Conservation (phyloP, 257 asterid genomes). For the Osmanthus fragrans region DNA sequence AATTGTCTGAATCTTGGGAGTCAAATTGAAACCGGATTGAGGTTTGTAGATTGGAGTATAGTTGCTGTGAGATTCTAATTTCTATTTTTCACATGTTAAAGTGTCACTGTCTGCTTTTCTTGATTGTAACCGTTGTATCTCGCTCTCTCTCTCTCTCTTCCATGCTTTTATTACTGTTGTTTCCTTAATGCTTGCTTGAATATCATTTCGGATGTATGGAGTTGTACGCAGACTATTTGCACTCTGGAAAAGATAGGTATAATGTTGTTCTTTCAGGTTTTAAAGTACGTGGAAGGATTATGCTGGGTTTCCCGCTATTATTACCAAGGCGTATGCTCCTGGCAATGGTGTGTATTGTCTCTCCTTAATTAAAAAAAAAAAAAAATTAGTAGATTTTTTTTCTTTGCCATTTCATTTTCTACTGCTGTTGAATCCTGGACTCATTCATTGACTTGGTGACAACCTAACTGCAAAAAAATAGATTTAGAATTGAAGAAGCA, state of each 20-base stretch:
- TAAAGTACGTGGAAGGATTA: slow-evolving; percentile 88
- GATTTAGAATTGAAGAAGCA: slow-evolving; percentile 13
- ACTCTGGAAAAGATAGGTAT: slow-evolving; percentile 21
- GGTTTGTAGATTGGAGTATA: neutral
- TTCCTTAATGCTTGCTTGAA: neutral
- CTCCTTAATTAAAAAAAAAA: slow-evolving; percentile 5
- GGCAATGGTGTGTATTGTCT: slow-evolving; percentile 79
- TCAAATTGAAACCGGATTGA: neutral
- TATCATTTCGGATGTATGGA: neutral
- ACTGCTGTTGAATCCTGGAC: neutral
- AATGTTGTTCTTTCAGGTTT: slow-evolving; percentile 54
- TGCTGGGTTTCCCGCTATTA: slow-evolving; percentile 99
- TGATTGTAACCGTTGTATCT: neutral
- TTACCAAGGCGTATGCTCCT: slow-evolving; percentile 98
- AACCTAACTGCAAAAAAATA: neutral
- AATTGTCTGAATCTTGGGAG: neutral
- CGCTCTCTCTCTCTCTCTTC: neutral
- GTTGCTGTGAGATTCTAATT: neutral
- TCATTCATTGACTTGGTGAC: slow-evolving; percentile 4
- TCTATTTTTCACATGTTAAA: neutral
- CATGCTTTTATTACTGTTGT: neutral
- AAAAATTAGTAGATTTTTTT: slow-evolving; percentile 5
- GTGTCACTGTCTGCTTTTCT: neutral
- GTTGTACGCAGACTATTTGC: slow-evolving; percentile 1
- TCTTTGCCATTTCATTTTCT: slow-evolving; percentile 10